Percentiles rank a stretch among this genome's conserved stretches.
These are phyloP conservation scores for Botrytis pseudocinerea DNA, from an alignment of 2,329 filamentous ascomycete species.

Conservation along the genomic window DNA sequence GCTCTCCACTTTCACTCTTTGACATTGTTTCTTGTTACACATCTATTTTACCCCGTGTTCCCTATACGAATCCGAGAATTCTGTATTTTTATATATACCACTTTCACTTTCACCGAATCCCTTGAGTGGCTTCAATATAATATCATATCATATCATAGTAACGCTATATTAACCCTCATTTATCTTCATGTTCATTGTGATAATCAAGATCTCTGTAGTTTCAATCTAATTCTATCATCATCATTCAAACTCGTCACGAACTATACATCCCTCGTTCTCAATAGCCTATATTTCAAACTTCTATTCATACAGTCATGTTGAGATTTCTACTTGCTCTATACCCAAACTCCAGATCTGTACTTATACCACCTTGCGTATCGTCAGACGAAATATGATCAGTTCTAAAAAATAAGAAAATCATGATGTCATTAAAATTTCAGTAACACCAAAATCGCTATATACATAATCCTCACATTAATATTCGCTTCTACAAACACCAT, in stretches of 20 bases:
- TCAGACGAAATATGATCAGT: too few relatives aligned
- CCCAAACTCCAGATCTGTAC: not conserved
- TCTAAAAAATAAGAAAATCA: too few relatives aligned
- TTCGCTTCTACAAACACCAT: not conserved
- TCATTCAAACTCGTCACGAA: not conserved
- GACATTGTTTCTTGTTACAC: not conserved
- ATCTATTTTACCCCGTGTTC: not conserved
- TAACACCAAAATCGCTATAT: not conserved
- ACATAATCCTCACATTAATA: not conserved
- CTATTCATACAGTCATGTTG: not conserved
- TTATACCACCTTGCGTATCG: not conserved
- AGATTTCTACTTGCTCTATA: not conserved
- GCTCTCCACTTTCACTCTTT: not conserved
- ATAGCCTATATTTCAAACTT: not conserved
- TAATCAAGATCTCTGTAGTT: too few relatives aligned
- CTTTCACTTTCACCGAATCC: too few relatives aligned
- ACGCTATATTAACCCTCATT: not conserved
- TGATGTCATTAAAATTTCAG: too few relatives aligned
- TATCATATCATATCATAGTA: fast-evolving
- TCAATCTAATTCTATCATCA: not conserved
- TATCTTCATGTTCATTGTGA: not conserved
- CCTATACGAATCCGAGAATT: not conserved
- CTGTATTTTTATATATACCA: too few relatives aligned
- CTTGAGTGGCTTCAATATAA: fast-evolving
- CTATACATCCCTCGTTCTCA: not conserved